Percentiles rank a stretch among this genome's conserved stretches.
Evolutionary conservation across 345 rosid genomes (phyloP).

Genomic region (Pugionium dolabratum): DNA sequence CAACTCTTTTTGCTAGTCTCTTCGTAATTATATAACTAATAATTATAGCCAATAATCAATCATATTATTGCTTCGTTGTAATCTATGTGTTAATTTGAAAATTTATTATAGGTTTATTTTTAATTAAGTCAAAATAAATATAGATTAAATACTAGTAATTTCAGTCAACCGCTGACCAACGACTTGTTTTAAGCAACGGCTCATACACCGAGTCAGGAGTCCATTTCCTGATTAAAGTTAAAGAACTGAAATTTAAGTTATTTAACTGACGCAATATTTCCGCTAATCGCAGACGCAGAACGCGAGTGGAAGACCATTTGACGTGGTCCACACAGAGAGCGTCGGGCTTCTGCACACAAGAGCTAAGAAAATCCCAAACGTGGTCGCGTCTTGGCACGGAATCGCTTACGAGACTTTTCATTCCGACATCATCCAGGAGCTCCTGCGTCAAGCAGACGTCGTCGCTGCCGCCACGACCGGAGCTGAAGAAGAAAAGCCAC

Average conservation of each 20-base stretch:
- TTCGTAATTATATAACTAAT: neutral
- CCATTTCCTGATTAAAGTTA: neutral
- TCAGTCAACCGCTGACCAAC: conserved; percentile 9
- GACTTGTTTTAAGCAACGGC: conserved; percentile 3
- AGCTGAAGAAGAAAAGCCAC: conserved; percentile 42
- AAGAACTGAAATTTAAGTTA: neutral
- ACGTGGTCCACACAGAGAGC: conserved; percentile 85
- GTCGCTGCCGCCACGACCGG: neutral
- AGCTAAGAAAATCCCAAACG: conserved; percentile 58
- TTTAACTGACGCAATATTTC: neutral
- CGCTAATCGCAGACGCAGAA: conserved; percentile 48
- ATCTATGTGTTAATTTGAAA: too few species aligned
- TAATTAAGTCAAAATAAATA: too few species aligned
- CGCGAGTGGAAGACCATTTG: conserved; percentile 68
- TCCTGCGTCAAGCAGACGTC: conserved; percentile 47
- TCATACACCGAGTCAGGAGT: neutral
- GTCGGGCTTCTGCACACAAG: conserved; percentile 85
- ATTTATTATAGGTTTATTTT: too few species aligned
- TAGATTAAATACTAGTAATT: neutral
- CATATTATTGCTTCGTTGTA: too few species aligned
- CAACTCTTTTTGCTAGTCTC: too few species aligned
- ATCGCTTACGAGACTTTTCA: conserved; percentile 91
- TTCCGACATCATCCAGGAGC: conserved; percentile 85
- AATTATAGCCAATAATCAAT: too few species aligned
- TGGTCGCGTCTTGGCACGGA: conserved; percentile 88